phyloP scores from a whole-genome alignment of 148 eudicot genomes.

The Rhododendron williamsianum region DNA sequence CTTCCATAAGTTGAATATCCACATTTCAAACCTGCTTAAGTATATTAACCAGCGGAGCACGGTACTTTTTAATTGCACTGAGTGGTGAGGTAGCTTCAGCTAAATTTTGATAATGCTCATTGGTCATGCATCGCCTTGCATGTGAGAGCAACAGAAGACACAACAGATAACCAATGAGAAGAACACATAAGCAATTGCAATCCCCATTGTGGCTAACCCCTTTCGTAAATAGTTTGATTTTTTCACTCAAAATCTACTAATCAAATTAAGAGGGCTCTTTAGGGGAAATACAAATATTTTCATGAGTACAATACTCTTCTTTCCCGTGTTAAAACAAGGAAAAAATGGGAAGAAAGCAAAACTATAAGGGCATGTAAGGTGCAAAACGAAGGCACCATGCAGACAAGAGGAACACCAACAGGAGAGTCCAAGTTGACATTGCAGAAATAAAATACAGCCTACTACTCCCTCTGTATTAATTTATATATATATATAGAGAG shows the following conservation, averaged over 20 bases:
- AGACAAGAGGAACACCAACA: background rate
- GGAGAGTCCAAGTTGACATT: background rate
- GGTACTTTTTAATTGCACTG: background rate
- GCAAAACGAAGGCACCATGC: background rate
- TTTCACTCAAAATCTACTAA: background rate
- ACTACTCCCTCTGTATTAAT: background rate
- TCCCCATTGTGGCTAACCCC: background rate
- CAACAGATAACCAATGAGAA: background rate
- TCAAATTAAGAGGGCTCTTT: background rate
- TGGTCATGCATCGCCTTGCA: background rate
- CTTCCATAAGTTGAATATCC: background rate
- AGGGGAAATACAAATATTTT: background rate
- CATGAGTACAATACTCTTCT: background rate
- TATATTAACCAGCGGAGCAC: background rate
- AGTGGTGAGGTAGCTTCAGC: background rate
- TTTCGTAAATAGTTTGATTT: background rate
- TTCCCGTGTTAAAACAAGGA: background rate
- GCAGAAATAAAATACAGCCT: background rate
- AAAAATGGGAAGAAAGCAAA: background rate
- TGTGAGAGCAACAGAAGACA: background rate
- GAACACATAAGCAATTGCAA: background rate
- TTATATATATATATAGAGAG: too few species aligned
- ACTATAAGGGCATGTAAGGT: background rate
- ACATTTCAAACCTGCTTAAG: background rate
- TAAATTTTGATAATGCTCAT: background rate